Evolutionary conservation across 495 filamentous ascomycete species (phyloP).

Genomic region (Penicillium nucicola): DNA sequence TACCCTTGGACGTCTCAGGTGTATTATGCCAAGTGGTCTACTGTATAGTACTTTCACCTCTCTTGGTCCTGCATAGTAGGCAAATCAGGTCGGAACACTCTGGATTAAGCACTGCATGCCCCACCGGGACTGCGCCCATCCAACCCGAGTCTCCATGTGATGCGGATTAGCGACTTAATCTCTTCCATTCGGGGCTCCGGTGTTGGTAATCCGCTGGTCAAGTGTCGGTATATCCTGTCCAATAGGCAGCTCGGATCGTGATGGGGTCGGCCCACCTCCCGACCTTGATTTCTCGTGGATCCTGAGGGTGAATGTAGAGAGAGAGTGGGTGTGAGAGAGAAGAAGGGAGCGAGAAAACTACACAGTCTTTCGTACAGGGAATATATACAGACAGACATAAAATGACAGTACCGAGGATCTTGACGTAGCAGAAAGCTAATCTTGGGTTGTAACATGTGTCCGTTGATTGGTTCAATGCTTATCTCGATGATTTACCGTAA

Average conservation of each 20-base stretch:
- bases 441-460: slow-evolving; percentile 29
- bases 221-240: background rate
- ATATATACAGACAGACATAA: background rate
- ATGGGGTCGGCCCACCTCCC: slow-evolving; percentile 1
- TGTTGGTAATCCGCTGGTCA: no score
- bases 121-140: slow-evolving; percentile 10
- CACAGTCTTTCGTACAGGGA: no score
- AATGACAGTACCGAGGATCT: slow-evolving; percentile 17
- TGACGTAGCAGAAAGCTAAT: slow-evolving; percentile 45
- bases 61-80: background rate
- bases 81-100: slow-evolving; percentile 5
- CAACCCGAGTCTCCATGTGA: slow-evolving; percentile 8
- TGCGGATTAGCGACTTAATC: no score
- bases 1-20: no score
- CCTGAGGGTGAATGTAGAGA: background rate
- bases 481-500: slow-evolving; percentile 34
- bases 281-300: slow-evolving; percentile 5
- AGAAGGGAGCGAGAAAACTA: no score
- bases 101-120: slow-evolving; percentile 21
- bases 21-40: no score
- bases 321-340: no score
- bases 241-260: background rate
- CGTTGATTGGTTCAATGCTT: slow-evolving; percentile 38
- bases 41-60: background rate
- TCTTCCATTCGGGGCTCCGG: no score